Evolutionary conservation across 2,329 filamentous ascomycete species (phyloP).

Genomic region (Pochonia chlamydosporia): DNA sequence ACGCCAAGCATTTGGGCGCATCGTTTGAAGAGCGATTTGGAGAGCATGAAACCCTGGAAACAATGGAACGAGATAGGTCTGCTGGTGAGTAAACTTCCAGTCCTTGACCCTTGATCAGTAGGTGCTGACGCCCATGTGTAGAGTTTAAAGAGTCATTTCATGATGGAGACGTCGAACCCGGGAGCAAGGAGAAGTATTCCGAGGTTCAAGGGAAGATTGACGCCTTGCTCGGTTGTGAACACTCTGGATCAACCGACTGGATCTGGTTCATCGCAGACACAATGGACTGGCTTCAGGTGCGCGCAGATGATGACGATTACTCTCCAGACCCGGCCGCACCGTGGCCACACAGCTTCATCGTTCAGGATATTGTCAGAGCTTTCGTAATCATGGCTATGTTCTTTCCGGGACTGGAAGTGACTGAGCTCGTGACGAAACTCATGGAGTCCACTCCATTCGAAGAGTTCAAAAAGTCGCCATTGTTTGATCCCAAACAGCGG

Average conservation of each 20-base stretch:
- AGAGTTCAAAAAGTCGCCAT: slow-evolving; percentile 10
- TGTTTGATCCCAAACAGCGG: slow-evolving; percentile 17
- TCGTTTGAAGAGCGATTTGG: slow-evolving; percentile 7
- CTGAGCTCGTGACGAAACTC: slow-evolving; percentile 13
- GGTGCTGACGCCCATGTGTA: not conserved
- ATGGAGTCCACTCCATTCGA: slow-evolving; percentile 13
- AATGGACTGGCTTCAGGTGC: slow-evolving; percentile 17
- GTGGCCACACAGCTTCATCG: slow-evolving; percentile 20
- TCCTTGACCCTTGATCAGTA: too few species aligned
- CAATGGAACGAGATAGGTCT: slow-evolving; percentile 19
- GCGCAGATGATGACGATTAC: slow-evolving; percentile 14
- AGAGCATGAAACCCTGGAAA: slow-evolving; percentile 11
- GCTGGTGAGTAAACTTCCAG: slow-evolving; percentile 12
- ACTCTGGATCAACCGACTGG: slow-evolving; percentile 16
- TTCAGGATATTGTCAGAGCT: slow-evolving; percentile 18
- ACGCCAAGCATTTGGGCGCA: not conserved
- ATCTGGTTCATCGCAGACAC: slow-evolving; percentile 17
- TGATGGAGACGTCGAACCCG: slow-evolving; percentile 20
- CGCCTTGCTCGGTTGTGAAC: slow-evolving; percentile 10
- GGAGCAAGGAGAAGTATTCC: slow-evolving; percentile 12
- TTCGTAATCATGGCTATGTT: slow-evolving; percentile 21
- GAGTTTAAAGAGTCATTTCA: slow-evolving; percentile 22
- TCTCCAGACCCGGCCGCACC: slow-evolving; percentile 10
- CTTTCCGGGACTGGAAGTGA: slow-evolving; percentile 13
- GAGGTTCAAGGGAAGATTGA: slow-evolving; percentile 14